Conservation (phyloP, 768 basidiomycete genomes). For the Hemileccinum rubropunctum region DNA sequence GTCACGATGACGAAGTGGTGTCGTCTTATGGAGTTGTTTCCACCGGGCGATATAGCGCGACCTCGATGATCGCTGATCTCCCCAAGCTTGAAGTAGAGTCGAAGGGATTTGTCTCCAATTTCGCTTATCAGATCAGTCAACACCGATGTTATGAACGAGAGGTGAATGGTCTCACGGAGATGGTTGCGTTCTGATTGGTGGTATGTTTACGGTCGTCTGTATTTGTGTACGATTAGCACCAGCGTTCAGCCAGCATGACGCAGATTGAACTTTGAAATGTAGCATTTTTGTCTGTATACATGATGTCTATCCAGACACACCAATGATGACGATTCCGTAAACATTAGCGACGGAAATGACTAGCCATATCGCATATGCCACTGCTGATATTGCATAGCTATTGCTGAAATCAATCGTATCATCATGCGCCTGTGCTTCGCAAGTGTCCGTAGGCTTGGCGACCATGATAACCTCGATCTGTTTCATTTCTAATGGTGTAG, state of each 20-base stretch:
- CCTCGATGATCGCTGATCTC: constrained; percentile 38
- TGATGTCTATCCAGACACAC: constrained; percentile 7
- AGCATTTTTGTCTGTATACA: neutral
- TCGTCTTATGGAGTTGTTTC: constrained; percentile 64
- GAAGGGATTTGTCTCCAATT: constrained; percentile 55
- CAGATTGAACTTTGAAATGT: too few relatives aligned
- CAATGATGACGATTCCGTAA: constrained; percentile 51
- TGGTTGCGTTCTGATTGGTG: constrained; percentile 44
- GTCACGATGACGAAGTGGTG: constrained; percentile 38
- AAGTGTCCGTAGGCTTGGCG: neutral
- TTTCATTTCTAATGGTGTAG: too few relatives aligned
- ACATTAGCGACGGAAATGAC: constrained; percentile 49
- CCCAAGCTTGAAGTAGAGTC: constrained; percentile 43
- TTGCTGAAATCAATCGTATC: constrained; percentile 42
- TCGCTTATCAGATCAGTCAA: constrained; percentile 61
- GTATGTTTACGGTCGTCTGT: neutral
- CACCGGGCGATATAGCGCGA: constrained; percentile 46
- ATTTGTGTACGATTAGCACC: constrained; percentile 13
- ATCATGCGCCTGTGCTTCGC: neutral
- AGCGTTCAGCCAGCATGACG: too few relatives aligned
- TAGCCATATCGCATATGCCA: constrained; percentile 47
- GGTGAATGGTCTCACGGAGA: constrained; percentile 48
- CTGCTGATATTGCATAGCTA: constrained; percentile 32
- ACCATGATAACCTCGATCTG: too few relatives aligned
- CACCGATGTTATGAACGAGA: constrained; percentile 67